Percentiles rank a stretch among this genome's conserved stretches.
These are phyloP conservation scores for Gardenia jasminoides DNA, from an alignment of 257 asterid species.

Conservation along the genomic window DNA sequence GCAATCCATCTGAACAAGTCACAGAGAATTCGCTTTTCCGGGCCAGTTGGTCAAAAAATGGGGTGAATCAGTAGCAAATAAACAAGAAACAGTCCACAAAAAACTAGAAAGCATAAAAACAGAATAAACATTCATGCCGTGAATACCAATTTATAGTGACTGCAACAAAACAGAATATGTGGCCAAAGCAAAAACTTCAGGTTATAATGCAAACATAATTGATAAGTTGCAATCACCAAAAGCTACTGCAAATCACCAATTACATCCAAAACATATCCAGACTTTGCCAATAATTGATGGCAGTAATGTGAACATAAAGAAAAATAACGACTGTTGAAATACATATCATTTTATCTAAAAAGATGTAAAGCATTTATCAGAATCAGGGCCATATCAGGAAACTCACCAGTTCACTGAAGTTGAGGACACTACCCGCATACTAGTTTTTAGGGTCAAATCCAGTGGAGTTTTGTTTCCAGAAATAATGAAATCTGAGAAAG, in stretches of 20 bases:
- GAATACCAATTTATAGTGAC: not conserved
- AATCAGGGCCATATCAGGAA: not conserved
- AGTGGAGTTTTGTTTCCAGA: conserved; percentile 66
- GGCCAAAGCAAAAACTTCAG: not conserved
- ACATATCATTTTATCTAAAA: not conserved
- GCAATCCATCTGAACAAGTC: not conserved
- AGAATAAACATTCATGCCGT: not conserved
- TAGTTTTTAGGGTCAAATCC: conserved; percentile 85
- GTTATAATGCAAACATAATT: not conserved
- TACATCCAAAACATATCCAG: not conserved
- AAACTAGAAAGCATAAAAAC: not conserved
- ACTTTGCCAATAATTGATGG: not conserved
- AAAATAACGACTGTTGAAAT: not conserved
- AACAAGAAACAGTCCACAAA: not conserved
- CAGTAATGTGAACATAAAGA: not conserved
- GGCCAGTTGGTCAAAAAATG: not conserved
- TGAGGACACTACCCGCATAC: conserved; percentile 60
- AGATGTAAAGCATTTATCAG: not conserved
- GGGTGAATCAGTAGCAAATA: not conserved
- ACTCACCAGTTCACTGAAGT: conserved; percentile 83
- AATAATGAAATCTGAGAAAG: conserved; percentile 50
- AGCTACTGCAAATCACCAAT: not conserved
- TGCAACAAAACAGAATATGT: not conserved
- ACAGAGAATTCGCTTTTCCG: not conserved
- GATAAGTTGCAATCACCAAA: not conserved